Conservation (phyloP, 1,139 yeast species). For the Pichia sp. region DNA sequence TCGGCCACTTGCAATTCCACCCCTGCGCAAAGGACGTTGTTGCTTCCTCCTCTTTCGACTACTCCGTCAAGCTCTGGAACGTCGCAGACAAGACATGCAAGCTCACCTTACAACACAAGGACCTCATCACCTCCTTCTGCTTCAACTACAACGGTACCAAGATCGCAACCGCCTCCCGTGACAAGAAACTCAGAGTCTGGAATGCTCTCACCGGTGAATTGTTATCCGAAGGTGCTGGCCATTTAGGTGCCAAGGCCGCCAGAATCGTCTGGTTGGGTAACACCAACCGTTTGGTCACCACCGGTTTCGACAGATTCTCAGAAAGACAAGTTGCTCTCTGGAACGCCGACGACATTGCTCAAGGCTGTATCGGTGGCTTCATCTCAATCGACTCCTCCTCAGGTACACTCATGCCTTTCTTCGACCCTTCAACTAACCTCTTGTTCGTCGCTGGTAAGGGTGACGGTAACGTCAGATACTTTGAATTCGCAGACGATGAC, state of each 20-base stretch:
- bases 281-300: constrained; percentile 79
- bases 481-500: constrained; percentile 80
- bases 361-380: constrained; percentile 90
- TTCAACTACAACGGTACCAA: constrained; percentile 88
- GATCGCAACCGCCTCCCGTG: constrained; percentile 90
- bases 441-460: constrained; percentile 96
- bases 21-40: constrained; percentile 85
- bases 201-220: constrained; percentile 74
- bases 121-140: constrained; percentile 85
- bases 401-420: constrained; percentile 90
- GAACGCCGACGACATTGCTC: constrained; percentile 71
- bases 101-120: constrained; percentile 79
- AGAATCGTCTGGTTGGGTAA: constrained; percentile 91
- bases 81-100: constrained; percentile 69
- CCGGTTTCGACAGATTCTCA: constrained; percentile 92
- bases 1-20: constrained; percentile 89
- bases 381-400: constrained; percentile 84
- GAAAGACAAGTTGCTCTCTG: constrained; percentile 96
- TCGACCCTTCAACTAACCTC: constrained; percentile 75
- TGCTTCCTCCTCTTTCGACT: constrained; percentile 89
- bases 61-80: constrained; percentile 90
- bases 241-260: constrained; percentile 87
- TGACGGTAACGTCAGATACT: constrained; percentile 95
- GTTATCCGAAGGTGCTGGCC: constrained; percentile 84
- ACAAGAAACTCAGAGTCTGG: constrained; percentile 89